Evolutionary conservation across 2,329 filamentous ascomycete species (phyloP), one percentile per base, ranked within the genome.

Genomic region (Rutstroemia sp.): DNA sequence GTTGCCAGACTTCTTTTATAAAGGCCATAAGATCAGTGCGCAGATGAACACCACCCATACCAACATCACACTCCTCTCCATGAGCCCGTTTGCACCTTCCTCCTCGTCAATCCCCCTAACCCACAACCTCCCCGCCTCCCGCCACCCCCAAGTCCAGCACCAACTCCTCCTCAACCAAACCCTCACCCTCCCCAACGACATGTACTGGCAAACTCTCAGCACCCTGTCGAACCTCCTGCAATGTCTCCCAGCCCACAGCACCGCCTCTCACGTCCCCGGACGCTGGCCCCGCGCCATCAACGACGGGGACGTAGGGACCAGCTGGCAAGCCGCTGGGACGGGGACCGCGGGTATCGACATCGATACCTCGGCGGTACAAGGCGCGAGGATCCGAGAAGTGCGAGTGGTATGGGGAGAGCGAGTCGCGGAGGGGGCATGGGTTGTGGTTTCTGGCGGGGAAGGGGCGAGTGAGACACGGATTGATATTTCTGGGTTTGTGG

Each of bases 231-330:
- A 87, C 64, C 73, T 86, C 38, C 73, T 79, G 0, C 83, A 87
- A 70, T 87, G 84, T 66, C 74, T 71, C 17, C 72, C 77, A 2
- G 74, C 77, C 1, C 65, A 65, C 42, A 78, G 78, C 1, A 66
- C 73, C 0, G 64, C 73, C 27, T 64, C 67, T 1, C 78, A 74
- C 63, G 69, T 75, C 36, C 76, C 80, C 0, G 84, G 83, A n/a
- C 83, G 87, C 67, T 84, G 86, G 68, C 81, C 83, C 0, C 75
- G 85, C 54, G 75, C 78, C 0, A 82, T 81, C 2, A 77, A 85
- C 51, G 84, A 88, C 63, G 84, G 84, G 49, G 81, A 81, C 5
- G 72, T 78, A 4, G 80, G 77, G 34, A 88, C 84, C 0, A 80
- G 79, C 62, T 88, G 84, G 84, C 82, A 86, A 63, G 82, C 84